These are phyloP conservation scores for Davidsoniella eucalypti DNA, from an alignment of 2,329 filamentous ascomycete species.

Conservation along the genomic window DNA sequence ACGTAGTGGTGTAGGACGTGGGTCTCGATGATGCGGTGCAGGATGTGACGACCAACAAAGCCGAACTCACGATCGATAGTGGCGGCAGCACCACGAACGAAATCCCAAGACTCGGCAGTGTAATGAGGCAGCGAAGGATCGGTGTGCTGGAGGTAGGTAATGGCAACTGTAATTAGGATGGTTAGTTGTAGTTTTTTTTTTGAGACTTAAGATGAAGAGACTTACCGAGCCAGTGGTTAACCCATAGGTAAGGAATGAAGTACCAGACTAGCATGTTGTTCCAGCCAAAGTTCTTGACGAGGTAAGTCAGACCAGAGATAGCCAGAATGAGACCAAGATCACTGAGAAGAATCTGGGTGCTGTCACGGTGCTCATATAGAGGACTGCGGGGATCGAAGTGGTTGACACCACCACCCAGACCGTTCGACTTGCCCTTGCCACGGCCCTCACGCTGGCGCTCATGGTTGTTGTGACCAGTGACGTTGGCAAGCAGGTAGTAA, in stretches of 20 bases:
- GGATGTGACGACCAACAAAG: conserved; percentile 76
- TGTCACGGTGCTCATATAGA: conserved; percentile 81
- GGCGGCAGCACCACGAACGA: conserved; percentile 78
- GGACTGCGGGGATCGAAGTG: conserved; percentile 85
- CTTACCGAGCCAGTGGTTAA: conserved; percentile 97
- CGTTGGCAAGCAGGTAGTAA: conserved; percentile 77
- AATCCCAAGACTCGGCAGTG: conserved; percentile 73
- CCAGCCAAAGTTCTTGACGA: conserved; percentile 68
- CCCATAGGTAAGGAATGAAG: conserved; percentile 86
- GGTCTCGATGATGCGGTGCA: conserved; percentile 95
- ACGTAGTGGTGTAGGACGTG: conserved; percentile 98
- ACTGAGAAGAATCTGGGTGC: conserved; percentile 69
- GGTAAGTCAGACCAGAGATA: conserved; percentile 42
- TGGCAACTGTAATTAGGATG: conserved; percentile 50
- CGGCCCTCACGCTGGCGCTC: conserved; percentile 82
- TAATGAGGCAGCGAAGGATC: conserved; percentile 91
- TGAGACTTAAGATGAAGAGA: conserved; percentile 15
- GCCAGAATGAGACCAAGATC: conserved; percentile 64
- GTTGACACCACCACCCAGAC: conserved; percentile 66
- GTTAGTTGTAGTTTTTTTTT: neutral
- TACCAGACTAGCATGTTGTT: conserved; percentile 89
- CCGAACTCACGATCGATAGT: conserved; percentile 97
- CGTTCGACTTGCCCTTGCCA: conserved; percentile 82
- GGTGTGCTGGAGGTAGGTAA: conserved; percentile 95
- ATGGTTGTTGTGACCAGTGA: conserved; percentile 93